These are phyloP conservation scores for Gracilaria gracilis DNA, from an alignment of 23 red algal species.

Conservation along the genomic window DNA sequence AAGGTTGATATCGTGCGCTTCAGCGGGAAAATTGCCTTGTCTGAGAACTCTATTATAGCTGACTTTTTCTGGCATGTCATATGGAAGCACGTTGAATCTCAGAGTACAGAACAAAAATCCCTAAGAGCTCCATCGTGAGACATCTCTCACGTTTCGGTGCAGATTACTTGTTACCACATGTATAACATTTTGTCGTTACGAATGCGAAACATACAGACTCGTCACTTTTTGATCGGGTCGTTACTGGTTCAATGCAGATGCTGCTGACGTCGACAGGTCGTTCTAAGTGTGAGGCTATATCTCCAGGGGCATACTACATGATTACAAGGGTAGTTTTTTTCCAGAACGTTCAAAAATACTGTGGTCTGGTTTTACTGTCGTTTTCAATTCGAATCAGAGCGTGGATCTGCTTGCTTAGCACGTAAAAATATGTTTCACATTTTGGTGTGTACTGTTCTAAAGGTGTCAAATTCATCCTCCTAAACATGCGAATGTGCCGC, in stretches of 20 bases:
- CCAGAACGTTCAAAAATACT: neutral
- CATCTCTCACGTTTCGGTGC: neutral
- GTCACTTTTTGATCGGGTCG: too few relatives aligned
- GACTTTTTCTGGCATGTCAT: slow-evolving; percentile 37
- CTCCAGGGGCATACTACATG: too few relatives aligned
- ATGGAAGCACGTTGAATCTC: slow-evolving; percentile 29
- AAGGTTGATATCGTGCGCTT: slow-evolving; percentile 13
- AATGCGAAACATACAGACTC: too few relatives aligned
- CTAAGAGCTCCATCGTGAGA: neutral
- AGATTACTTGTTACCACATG: neutral
- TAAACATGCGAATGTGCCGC: neutral
- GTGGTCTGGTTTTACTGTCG: neutral
- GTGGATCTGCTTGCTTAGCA: neutral
- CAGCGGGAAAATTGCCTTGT: slow-evolving; percentile 50
- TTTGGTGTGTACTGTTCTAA: neutral
- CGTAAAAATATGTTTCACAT: neutral
- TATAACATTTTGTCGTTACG: neutral
- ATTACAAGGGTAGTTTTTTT: neutral
- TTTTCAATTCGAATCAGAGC: neutral
- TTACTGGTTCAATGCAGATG: too few relatives aligned
- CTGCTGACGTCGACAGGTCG: too few relatives aligned
- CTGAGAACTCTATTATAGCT: slow-evolving; percentile 63
- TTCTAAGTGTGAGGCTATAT: too few relatives aligned
- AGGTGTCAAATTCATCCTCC: neutral
- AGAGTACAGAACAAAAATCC: neutral